Evolutionary conservation across 1,284 basidiomycete species (phyloP).

Genomic region (Melanopsichium pennsylvanicum): DNA sequence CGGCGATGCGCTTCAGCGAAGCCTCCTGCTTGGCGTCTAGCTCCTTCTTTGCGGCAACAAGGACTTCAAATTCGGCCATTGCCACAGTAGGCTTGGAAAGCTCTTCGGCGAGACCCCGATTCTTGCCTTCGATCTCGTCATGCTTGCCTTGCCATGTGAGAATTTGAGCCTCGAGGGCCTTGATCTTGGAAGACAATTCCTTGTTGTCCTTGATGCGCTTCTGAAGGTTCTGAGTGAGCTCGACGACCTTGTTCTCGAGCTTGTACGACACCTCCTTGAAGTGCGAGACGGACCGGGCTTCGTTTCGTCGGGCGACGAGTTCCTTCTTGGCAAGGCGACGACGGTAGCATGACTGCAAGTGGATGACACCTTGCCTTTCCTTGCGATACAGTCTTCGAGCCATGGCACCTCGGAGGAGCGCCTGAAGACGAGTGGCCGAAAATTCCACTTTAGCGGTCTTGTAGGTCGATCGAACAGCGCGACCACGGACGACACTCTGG

Average conservation of each 20-base stretch:
- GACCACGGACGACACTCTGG: conserved; percentile 84
- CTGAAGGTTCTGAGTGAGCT: conserved; percentile 95
- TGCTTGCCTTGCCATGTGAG: conserved; percentile 84
- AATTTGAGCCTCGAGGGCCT: conserved; percentile 83
- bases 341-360: conserved; percentile 90
- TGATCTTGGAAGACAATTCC: conserved; percentile 78
- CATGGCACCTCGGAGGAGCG: conserved; percentile 82
- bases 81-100: conserved; percentile 79
- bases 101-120: conserved; percentile 78
- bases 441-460: conserved; percentile 72
- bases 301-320: conserved; percentile 81
- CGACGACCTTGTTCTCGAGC: conserved; percentile 98
- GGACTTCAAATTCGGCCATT: conserved; percentile 77
- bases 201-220: conserved; percentile 91
- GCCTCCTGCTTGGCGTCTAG: conserved; percentile 84
- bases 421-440: conserved; percentile 81
- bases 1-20: conserved; percentile 76
- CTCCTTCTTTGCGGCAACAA: conserved; percentile 79
- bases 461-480: conserved; percentile 76
- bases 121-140: conserved; percentile 83
- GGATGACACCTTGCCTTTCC: conserved; percentile 79
- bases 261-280: conserved; percentile 99
- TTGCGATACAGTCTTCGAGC: conserved; percentile 73
- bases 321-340: conserved; percentile 86
- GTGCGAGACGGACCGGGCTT: conserved; percentile 95